Base-by-base conservation (phyloP, 2,329 filamentous ascomycete species). In the Xylaria sp. region DNA sequence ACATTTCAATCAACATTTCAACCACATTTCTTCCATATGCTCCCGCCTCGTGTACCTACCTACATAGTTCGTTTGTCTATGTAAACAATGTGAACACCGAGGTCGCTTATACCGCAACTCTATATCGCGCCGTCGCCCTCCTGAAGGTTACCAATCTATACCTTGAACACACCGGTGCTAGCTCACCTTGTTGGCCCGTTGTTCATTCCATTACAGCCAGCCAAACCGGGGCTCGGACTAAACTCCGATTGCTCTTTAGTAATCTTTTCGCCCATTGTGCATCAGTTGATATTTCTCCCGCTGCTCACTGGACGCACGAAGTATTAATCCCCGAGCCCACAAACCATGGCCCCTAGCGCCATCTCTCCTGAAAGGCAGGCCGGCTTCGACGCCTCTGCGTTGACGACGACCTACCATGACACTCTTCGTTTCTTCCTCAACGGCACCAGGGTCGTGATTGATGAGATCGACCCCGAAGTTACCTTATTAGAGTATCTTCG, bases 371-470 rank as follows among this genome's bases (percentile, higher is more conserved):
- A 82, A 65, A 75, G 75, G 62, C 77, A 79, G 37, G 63, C 69
- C 3, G 65, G 67, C 23, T 70, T 74, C 5, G 61, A 74, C 21
- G 65, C 75, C 15, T 74, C 82, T 43, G 79, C 86, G 17, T 77
- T 97, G 52, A 95, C 91, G 1, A 87, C 89, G 54, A 77, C 83
- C 47, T 98, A 92, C 76, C 90, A 97, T 72, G 92, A 97, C 75
- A 94, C 91, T 1, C 82, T 98, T 61, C 85, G 90, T 17, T 98
- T 98, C 81, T 98, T 93, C 75, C 86, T 99, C 53, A 99, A 99
- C 75, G 95, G 95, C 65, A 97, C 94, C 2, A 91, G 89, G 67
- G 90, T 98, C 15, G 86, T 90, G 1, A 80, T 99, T 15, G 93
- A 97, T 68, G 85, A 91, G 11, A 87, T 95, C 54, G 93, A 98